These are phyloP conservation scores for Cercis canadensis DNA, from an alignment of 306 rosid genomes.

Conservation along the genomic window DNA sequence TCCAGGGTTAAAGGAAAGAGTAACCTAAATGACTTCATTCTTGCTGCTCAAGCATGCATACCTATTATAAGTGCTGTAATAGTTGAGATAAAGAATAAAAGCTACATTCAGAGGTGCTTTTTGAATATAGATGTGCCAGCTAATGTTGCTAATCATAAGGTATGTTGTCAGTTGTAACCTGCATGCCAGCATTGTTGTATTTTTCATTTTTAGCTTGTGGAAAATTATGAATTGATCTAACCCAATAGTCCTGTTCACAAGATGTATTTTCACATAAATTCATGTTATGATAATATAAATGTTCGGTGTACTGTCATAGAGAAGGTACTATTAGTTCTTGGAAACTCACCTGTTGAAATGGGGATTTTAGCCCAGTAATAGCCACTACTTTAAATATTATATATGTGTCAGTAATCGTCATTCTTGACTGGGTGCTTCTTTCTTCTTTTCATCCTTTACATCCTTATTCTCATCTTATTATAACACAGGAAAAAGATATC, in stretches of 20 bases:
- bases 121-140: constrained; percentile 72
- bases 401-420: background rate
- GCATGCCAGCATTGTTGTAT: constrained; percentile 2
- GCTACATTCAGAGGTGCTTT: constrained; percentile 55
- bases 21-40: constrained; percentile 49
- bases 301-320: no score
- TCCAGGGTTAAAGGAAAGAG: constrained; percentile 70
- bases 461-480: background rate
- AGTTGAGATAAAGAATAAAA: constrained; percentile 51
- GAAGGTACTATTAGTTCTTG: background rate
- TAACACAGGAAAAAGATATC: no score
- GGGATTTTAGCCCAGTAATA: background rate
- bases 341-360: background rate
- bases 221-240: constrained; percentile 7
- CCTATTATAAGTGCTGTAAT: constrained; percentile 62
- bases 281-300: constrained; percentile 1
- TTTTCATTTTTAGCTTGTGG: constrained; percentile 27
- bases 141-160: constrained; percentile 72
- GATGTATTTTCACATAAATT: background rate
- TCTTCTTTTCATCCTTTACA: background rate
- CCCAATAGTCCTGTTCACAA: background rate
- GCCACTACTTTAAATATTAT: background rate
- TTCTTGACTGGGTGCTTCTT: background rate
- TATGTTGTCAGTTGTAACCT: constrained; percentile 30
- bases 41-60: constrained; percentile 68